Conservation (phyloP, 306 rosid genomes). For the Quercus bicolor region DNA sequence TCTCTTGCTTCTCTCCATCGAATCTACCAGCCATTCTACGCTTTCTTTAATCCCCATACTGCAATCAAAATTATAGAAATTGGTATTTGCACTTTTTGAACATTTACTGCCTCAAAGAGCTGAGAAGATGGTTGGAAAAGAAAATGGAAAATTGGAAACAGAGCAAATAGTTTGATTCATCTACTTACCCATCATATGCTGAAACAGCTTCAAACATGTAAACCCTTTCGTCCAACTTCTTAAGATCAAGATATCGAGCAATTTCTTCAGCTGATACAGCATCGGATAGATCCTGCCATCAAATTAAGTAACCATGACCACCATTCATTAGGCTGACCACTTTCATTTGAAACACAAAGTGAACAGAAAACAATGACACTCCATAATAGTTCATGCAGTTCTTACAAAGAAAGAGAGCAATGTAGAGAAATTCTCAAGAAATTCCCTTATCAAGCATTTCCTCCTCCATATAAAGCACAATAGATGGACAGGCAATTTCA, state of each 20-base stretch:
- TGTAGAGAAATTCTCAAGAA: background rate
- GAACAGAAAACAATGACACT: background rate
- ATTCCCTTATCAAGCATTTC: background rate
- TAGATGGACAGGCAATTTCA: background rate
- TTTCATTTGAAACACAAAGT: slow-evolving; percentile 7
- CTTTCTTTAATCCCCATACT: slow-evolving; percentile 88
- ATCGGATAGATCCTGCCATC: slow-evolving; percentile 75
- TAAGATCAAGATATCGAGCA: slow-evolving; percentile 82
- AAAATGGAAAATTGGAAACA: background rate
- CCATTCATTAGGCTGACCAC: background rate
- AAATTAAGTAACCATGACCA: background rate
- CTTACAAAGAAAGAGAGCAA: background rate
- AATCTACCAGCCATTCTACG: slow-evolving; percentile 93
- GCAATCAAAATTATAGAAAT: slow-evolving; percentile 29
- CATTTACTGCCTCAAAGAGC: background rate
- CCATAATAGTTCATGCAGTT: background rate
- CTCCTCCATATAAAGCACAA: background rate
- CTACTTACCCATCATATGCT: slow-evolving; percentile 81
- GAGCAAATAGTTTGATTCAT: slow-evolving; percentile 15
- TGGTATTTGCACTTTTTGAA: background rate
- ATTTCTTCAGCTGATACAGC: slow-evolving; percentile 84
- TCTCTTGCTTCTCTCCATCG: slow-evolving; percentile 98
- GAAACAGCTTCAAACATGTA: slow-evolving; percentile 96
- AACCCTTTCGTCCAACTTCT: slow-evolving; percentile 93
- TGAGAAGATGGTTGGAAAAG: slow-evolving; percentile 1